These are phyloP conservation scores for Babesia ovata DNA, from an alignment of 169 alveolate species.

Conservation along the genomic window DNA sequence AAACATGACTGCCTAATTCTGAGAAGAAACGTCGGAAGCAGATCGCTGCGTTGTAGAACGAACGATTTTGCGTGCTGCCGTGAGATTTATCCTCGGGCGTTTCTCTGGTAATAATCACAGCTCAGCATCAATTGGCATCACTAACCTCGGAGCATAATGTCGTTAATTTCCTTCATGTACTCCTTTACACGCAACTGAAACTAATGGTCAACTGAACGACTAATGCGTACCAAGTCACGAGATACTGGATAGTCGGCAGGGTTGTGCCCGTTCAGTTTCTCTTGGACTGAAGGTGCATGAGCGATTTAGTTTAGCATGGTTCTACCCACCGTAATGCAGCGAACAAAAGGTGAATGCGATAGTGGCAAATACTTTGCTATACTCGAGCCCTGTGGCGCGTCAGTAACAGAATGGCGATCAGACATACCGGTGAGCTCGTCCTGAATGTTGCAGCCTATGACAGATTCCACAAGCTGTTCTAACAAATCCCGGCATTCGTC, in stretches of 20 bases:
- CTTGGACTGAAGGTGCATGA: conserved; percentile 13
- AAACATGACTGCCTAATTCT: too few species aligned
- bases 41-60: conserved; percentile 7
- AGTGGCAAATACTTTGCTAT: conserved; percentile 54
- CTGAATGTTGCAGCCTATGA: background rate
- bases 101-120: background rate
- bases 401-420: too few species aligned
- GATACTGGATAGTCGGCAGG: conserved; percentile 38
- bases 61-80: conserved; percentile 44
- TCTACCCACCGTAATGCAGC: conserved; percentile 45
- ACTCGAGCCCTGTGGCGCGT: conserved; percentile 42
- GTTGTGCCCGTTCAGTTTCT: conserved; percentile 44
- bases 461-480: conserved; percentile 35
- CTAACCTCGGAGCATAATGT: conserved; percentile 31
- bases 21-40: too few species aligned
- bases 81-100: conserved; percentile 27
- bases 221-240: conserved; percentile 38
- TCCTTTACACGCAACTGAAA: conserved; percentile 51
- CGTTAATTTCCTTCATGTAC: conserved; percentile 48
- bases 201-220: background rate
- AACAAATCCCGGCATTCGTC: conserved; percentile 17
- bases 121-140: background rate
- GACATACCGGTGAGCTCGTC: conserved; percentile 42
- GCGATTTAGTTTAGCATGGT: background rate
- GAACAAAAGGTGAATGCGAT: conserved; percentile 58